These are phyloP conservation scores for Trypanosoma theileri DNA, from an alignment of 208 protist species.

Conservation along the genomic window DNA sequence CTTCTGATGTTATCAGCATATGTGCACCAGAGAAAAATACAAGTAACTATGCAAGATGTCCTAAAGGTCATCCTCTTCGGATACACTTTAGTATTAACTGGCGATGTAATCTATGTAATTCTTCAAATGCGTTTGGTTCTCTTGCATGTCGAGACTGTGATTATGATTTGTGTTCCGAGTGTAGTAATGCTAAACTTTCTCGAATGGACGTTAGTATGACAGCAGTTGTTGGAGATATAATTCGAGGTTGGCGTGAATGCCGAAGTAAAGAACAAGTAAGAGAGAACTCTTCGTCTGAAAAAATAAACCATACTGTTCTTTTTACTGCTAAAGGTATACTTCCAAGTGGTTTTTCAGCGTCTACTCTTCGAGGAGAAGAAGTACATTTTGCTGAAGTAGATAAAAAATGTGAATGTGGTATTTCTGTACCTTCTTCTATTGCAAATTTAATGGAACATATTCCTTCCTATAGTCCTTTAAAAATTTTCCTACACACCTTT, in stretches of 20 bases:
- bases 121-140: constrained; percentile 41
- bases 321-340: constrained; percentile 45
- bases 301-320: constrained; percentile 18
- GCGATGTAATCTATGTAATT: constrained; percentile 60
- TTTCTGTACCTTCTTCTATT: constrained; percentile 24
- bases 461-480: constrained; percentile 13
- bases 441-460: background rate
- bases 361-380: constrained; percentile 9
- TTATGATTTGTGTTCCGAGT: constrained; percentile 78
- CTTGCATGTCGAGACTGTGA: constrained; percentile 76
- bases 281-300: background rate
- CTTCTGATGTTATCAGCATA: constrained; percentile 21
- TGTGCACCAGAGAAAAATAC: constrained; percentile 9
- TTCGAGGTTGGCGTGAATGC: constrained; percentile 23
- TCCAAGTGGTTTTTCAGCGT: constrained; percentile 16
- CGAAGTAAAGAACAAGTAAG: background rate
- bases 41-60: constrained; percentile 32
- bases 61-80: constrained; percentile 48
- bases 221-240: constrained; percentile 57
- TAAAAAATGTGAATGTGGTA: constrained; percentile 28
- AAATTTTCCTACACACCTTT: constrained; percentile 34
- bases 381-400: constrained; percentile 26
- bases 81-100: constrained; percentile 79
- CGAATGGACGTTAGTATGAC: constrained; percentile 50
- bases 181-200: constrained; percentile 40